These are phyloP conservation scores for Fusarium veterinarium DNA, from an alignment of 2,329 filamentous ascomycete genomes.

Conservation along the genomic window DNA sequence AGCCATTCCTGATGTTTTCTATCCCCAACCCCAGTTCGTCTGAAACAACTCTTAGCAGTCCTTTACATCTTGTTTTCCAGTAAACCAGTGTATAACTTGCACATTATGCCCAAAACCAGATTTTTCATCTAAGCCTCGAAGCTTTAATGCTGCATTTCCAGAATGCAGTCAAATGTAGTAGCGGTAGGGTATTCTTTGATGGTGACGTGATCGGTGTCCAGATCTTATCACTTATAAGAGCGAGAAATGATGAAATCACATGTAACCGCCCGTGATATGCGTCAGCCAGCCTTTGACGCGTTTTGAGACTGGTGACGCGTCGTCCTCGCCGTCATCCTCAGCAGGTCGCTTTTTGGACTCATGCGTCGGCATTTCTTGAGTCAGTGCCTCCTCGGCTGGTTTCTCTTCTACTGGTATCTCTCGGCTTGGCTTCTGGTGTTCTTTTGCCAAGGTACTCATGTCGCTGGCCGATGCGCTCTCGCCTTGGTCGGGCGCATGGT, in stretches of 20 bases:
- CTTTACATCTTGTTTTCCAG: neutral
- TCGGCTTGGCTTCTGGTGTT: neutral
- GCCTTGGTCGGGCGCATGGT: neutral
- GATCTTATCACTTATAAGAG: neutral
- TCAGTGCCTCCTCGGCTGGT: neutral
- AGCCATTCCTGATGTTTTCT: neutral
- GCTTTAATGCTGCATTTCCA: neutral
- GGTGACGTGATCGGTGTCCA: neutral
- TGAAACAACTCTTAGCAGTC: neutral
- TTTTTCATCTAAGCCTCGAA: neutral
- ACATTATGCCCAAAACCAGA: neutral
- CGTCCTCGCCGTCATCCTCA: conserved; percentile 3
- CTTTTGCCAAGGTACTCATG: neutral
- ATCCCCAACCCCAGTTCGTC: neutral
- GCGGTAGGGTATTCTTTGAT: neutral
- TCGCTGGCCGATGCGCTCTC: conserved; percentile 19
- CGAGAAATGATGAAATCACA: neutral
- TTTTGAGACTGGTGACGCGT: conserved; percentile 16
- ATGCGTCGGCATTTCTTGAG: neutral
- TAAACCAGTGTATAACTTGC: neutral
- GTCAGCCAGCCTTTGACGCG: conserved; percentile 16
- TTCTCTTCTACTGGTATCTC: neutral
- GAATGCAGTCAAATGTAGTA: neutral
- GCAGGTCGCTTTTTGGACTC: conserved; percentile 8
- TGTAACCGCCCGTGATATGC: conserved; percentile 12